phyloP scores from a whole-genome alignment of 2,329 filamentous ascomycete species.

The Pestalotiopsis sp. region DNA sequence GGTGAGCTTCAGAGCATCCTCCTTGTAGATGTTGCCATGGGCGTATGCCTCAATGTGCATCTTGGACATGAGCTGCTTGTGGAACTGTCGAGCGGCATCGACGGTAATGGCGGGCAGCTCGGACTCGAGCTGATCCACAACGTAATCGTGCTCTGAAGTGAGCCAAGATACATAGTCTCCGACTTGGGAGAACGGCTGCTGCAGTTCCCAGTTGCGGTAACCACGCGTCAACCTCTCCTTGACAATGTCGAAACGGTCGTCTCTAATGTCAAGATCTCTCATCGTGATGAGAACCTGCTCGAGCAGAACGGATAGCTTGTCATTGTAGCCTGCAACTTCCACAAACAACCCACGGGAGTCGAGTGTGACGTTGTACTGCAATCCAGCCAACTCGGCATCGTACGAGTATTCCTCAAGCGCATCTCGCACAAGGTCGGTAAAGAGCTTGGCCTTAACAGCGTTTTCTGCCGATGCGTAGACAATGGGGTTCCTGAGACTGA shows the following conservation, averaged over 20 bases:
- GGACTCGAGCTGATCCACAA: constrained; percentile 76
- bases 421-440: constrained; percentile 83
- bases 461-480: constrained; percentile 79
- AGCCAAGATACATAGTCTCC: constrained; percentile 81
- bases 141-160: constrained; percentile 72
- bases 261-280: constrained; percentile 77
- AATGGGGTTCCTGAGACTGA: constrained; percentile 77
- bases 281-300: constrained; percentile 86
- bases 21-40: constrained; percentile 92
- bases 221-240: constrained; percentile 78
- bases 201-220: constrained; percentile 84
- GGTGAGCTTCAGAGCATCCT: constrained; percentile 84
- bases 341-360: constrained; percentile 75
- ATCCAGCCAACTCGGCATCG: constrained; percentile 87
- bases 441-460: constrained; percentile 75
- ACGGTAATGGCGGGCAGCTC: constrained; percentile 75
- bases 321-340: constrained; percentile 87
- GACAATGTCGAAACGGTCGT: constrained; percentile 88
- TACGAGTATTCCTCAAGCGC: constrained; percentile 92
- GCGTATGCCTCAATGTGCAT: constrained; percentile 85
- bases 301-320: constrained; percentile 87
- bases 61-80: constrained; percentile 77
- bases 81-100: constrained; percentile 74
- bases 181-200: constrained; percentile 87
- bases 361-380: constrained; percentile 77